Conservation (phyloP, 768 basidiomycete species). For the Lentinula detonsa region DNA sequence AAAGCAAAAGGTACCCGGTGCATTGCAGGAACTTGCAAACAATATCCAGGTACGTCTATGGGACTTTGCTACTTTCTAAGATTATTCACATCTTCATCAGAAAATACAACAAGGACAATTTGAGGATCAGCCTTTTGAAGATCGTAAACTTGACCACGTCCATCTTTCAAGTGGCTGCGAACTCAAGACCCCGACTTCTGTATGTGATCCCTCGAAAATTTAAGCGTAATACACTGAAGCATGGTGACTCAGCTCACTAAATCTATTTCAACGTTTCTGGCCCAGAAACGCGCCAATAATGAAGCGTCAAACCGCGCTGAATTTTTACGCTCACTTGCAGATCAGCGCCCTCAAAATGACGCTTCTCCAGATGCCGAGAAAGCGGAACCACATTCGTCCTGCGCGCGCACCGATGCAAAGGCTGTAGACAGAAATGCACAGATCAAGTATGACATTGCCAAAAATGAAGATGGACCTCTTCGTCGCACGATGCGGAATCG, state of each 20-base stretch:
- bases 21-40: slow-evolving; percentile 44
- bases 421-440: slow-evolving; percentile 67
- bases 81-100: slow-evolving; percentile 16
- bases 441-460: slow-evolving; percentile 86
- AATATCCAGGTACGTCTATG: slow-evolving; percentile 40
- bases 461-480: slow-evolving; percentile 74
- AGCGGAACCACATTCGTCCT: slow-evolving; percentile 35
- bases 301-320: slow-evolving; percentile 74
- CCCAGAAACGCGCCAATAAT: slow-evolving; percentile 63
- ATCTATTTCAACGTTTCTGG: slow-evolving; percentile 67
- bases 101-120: slow-evolving; percentile 13
- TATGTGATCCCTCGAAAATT: slow-evolving; percentile 26
- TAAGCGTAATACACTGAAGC: not conserved
- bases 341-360: slow-evolving; percentile 38
- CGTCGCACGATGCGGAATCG: slow-evolving; percentile 45
- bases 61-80: not conserved
- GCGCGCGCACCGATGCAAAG: slow-evolving; percentile 72
- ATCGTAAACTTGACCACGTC: slow-evolving; percentile 62
- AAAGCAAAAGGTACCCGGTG: slow-evolving; percentile 45
- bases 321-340: slow-evolving; percentile 55
- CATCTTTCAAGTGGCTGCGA: slow-evolving; percentile 38
- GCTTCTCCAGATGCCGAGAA: slow-evolving; percentile 17
- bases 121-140: slow-evolving; percentile 41
- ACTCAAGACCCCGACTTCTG: slow-evolving; percentile 52
- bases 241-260: slow-evolving; percentile 48